Percentiles rank a stretch among this genome's conserved stretches.
Conservation (phyloP, 2,329 filamentous ascomycete genomes). For the Diaporthe ilicicola region DNA sequence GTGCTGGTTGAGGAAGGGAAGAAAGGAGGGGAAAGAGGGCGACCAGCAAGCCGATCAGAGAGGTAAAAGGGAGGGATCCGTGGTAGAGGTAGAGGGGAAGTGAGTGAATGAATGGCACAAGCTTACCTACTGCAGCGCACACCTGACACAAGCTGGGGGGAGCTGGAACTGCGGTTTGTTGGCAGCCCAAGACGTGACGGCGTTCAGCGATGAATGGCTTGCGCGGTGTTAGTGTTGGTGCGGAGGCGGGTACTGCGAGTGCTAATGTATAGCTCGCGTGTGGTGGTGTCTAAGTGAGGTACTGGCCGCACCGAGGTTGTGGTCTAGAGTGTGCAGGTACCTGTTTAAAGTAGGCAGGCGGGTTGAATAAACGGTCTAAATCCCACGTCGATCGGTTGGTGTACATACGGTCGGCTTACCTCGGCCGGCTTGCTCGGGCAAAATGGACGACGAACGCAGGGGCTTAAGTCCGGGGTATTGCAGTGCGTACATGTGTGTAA, state of each 20-base stretch:
- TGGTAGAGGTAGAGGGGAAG: conserved; percentile 21
- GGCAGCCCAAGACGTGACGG: conserved; percentile 18
- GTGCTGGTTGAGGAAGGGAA: conserved; percentile 19
- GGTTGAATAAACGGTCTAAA: conserved; percentile 9
- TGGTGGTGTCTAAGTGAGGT: conserved; percentile 5
- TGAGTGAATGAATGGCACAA: conserved; percentile 12
- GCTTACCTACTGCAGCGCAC: conserved; percentile 14
- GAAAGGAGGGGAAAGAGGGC: conserved; percentile 7
- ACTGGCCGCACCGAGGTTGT: not conserved
- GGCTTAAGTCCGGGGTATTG: conserved; percentile 1
- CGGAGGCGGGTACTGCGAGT: not conserved
- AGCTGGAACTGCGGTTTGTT: not conserved
- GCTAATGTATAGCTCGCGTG: not conserved
- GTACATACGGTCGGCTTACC: not conserved
- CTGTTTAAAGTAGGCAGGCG: not conserved
- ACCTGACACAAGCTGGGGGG: conserved; percentile 24
- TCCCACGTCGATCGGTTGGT: conserved; percentile 6
- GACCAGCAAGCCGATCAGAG: conserved; percentile 8
- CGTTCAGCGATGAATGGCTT: conserved; percentile 16
- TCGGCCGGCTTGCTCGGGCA: conserved; percentile 21
- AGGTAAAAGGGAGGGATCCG: conserved; percentile 14
- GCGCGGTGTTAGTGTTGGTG: conserved; percentile 22
- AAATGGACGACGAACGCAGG: not conserved
- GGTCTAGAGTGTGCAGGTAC: not conserved
- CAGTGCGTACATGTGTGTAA: not conserved